These are phyloP conservation scores for Misopates orontium DNA, from an alignment of 257 asterid species.

Conservation along the genomic window DNA sequence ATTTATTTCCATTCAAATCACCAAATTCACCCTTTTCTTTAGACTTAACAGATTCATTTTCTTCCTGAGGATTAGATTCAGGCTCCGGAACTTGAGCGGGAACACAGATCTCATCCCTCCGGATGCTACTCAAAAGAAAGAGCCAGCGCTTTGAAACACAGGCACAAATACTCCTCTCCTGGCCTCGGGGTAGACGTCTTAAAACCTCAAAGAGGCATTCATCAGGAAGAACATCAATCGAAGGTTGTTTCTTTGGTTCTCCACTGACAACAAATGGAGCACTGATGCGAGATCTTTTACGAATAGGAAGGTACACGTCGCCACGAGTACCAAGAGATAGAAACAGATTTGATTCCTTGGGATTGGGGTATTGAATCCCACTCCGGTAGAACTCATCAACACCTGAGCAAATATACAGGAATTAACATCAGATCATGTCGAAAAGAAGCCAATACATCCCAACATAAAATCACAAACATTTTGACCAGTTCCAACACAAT, in stretches of 20 bases:
- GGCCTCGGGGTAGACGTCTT: conserved; percentile 69
- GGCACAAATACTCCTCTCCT: conserved; percentile 75
- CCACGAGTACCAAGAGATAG: conserved; percentile 51
- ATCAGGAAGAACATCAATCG: conserved; percentile 88
- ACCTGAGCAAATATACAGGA: conserved; percentile 44
- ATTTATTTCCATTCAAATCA: conserved; percentile 1
- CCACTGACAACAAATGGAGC: conserved; percentile 61
- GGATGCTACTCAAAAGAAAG: conserved; percentile 75
- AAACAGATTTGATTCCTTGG: conserved; percentile 54
- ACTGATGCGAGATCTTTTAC: conserved; percentile 78
- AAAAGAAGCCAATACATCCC: no score
- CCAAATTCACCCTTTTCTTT: conserved; percentile 38
- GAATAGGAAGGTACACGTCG: conserved; percentile 65
- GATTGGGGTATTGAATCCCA: conserved; percentile 27
- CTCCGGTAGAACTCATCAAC: conserved; percentile 39
- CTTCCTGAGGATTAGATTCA: conserved; percentile 15
- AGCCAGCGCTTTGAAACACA: conserved; percentile 95
- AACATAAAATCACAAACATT: no score
- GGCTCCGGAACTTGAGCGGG: no score
- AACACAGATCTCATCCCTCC: conserved; percentile 50
- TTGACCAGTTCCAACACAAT: no score
- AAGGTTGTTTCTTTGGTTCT: conserved; percentile 47
- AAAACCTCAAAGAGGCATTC: conserved; percentile 94
- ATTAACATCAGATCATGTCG: conserved; percentile 21
- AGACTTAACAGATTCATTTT: conserved; percentile 25